A percentile compares a stretch with the other conserved stretches of the same genome.
Evolutionary conservation across 352 stramenopile genomes (phyloP).

Genomic region (Thraustochytrium sp.): DNA sequence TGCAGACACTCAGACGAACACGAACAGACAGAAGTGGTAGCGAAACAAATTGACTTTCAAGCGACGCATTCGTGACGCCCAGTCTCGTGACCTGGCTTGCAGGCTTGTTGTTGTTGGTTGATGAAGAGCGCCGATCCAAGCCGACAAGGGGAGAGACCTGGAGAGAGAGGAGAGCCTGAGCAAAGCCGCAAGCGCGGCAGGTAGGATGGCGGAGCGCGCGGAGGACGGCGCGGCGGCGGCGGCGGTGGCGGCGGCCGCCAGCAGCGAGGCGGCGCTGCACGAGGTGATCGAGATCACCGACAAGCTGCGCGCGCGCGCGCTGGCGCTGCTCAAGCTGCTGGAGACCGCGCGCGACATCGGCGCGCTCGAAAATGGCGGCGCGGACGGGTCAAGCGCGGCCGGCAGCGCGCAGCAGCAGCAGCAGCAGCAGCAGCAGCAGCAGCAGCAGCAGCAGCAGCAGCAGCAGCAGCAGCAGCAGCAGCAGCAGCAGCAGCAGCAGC

Average conservation of each 20-base stretch:
- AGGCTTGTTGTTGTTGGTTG: too few species aligned
- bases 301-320: background rate
- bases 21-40: too few species aligned
- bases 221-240: too few species aligned
- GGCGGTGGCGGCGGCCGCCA: too few species aligned
- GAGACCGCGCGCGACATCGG: background rate
- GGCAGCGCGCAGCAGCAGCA: background rate
- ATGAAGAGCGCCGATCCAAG: too few species aligned
- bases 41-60: too few species aligned
- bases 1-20: background rate
- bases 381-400: background rate
- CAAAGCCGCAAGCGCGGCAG: background rate
- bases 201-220: background rate
- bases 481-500: background rate
- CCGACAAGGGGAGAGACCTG: too few species aligned
- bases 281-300: background rate
- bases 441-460: background rate
- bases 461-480: background rate
- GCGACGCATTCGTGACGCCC: too few species aligned
- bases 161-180: too few species aligned
- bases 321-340: background rate
- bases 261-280: background rate
- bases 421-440: background rate
- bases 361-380: background rate
- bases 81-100: too few species aligned